Evolutionary conservation across 139 green algal genomes (phyloP).

Genomic region (Eudorina sp.): DNA sequence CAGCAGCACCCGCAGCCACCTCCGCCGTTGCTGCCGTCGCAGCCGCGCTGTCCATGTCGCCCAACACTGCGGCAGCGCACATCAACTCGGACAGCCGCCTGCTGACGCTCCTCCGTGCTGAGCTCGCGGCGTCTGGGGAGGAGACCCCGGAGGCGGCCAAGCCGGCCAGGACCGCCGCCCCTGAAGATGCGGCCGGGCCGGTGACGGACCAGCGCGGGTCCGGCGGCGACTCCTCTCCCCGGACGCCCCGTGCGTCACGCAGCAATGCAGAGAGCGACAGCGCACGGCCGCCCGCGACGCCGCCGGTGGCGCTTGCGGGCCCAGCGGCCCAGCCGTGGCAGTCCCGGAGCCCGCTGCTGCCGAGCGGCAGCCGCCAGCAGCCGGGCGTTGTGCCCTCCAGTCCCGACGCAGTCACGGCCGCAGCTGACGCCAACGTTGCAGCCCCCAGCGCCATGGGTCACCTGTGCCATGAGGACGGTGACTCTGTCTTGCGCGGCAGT

Average conservation of each 20-base stretch:
- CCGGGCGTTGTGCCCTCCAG: not conserved
- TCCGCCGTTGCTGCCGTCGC: not conserved
- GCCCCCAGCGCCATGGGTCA: not conserved
- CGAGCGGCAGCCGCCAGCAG: not conserved
- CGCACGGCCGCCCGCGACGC: not conserved
- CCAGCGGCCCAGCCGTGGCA: not conserved
- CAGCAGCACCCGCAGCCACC: not conserved
- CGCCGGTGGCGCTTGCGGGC: not conserved
- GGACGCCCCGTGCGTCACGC: not conserved
- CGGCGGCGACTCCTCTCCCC: not conserved
- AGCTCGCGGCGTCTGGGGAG: not conserved
- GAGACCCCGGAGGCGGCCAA: not conserved
- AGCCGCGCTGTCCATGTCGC: not conserved
- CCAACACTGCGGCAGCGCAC: not conserved
- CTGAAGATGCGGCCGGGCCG: too few relatives aligned
- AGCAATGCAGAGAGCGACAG: not conserved
- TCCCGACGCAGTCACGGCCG: not conserved
- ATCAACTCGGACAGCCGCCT: not conserved
- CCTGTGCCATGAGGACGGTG: slow-evolving; percentile 1
- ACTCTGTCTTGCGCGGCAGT: not conserved
- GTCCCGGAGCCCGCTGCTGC: not conserved
- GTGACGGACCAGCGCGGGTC: too few relatives aligned
- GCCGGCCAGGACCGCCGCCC: too few relatives aligned
- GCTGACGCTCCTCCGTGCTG: not conserved
- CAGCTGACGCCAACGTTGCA: not conserved